Evolutionary conservation across 805 yeast genomes (phyloP).

Genomic region (Starmerella apis): DNA sequence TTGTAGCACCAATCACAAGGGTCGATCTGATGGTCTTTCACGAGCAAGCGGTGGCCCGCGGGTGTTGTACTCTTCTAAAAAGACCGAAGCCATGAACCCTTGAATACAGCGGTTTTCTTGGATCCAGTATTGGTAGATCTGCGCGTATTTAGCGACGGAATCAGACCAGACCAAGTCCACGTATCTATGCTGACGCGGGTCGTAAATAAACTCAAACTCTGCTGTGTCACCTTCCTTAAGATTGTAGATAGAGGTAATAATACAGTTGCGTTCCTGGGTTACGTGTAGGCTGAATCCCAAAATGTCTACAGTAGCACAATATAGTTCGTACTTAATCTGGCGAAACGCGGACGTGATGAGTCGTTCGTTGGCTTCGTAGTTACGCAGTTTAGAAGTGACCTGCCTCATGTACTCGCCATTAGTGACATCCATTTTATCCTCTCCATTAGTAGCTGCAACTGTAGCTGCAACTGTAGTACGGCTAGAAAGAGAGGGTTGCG

Average conservation of each 20-base stretch:
- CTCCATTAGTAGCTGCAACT: no score
- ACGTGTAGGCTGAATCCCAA: conserved; percentile 17
- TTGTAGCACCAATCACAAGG: no score
- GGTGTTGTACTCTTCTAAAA: conserved; percentile 8
- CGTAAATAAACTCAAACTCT: conserved; percentile 16
- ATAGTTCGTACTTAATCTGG: conserved; percentile 20
- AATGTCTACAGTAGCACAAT: conserved; percentile 19
- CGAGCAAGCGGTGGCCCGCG: conserved; percentile 15
- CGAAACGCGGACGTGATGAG: conserved; percentile 14
- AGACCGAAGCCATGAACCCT: conserved; percentile 19
- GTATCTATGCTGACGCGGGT: conserved; percentile 7
- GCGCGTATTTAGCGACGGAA: not conserved
- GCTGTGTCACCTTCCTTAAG: not conserved
- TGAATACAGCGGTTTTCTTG: conserved; percentile 17
- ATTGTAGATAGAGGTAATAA: conserved; percentile 6
- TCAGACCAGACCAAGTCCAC: conserved; percentile 17
- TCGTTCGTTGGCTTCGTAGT: not conserved
- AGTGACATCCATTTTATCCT: no score
- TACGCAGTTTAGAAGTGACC: not conserved
- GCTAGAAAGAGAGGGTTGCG: no score
- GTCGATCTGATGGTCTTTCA: not conserved
- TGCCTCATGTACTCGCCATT: not conserved
- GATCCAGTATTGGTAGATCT: conserved; percentile 17
- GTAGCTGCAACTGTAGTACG: no score
- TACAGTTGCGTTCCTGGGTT: conserved; percentile 13